These are phyloP conservation scores for Colletotrichum sp. DNA, from an alignment of 2,329 filamentous ascomycete species.

Conservation along the genomic window DNA sequence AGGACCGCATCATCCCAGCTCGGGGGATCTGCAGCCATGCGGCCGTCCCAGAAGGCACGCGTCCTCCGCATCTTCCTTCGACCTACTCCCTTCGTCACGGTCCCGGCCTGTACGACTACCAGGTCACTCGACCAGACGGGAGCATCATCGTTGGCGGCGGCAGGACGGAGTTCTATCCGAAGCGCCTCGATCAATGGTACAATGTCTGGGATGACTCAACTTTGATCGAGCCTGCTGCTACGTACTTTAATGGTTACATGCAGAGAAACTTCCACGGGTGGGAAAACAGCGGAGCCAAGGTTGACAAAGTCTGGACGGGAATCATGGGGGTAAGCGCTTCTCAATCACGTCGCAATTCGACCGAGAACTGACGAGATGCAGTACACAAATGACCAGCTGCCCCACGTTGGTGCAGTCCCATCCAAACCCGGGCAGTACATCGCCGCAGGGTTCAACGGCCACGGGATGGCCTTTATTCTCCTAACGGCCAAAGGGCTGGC, in stretches of 20 bases:
- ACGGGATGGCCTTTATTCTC: slow-evolving; percentile 55
- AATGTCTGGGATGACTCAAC: slow-evolving; percentile 45
- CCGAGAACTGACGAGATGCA: slow-evolving; percentile 37
- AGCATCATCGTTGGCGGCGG: slow-evolving; percentile 49
- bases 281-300: slow-evolving; percentile 44
- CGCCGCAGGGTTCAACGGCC: slow-evolving; percentile 54
- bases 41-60: slow-evolving; percentile 22
- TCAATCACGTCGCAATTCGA: background rate
- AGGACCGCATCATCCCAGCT: slow-evolving; percentile 65
- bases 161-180: slow-evolving; percentile 17
- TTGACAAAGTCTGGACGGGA: slow-evolving; percentile 43
- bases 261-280: slow-evolving; percentile 49
- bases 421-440: slow-evolving; percentile 44
- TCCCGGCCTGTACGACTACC: slow-evolving; percentile 35
- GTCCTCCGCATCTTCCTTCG: slow-evolving; percentile 24
- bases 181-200: slow-evolving; percentile 40
- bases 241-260: slow-evolving; percentile 52
- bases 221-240: slow-evolving; percentile 40
- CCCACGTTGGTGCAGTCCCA: slow-evolving; percentile 35
- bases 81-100: slow-evolving; percentile 30
- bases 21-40: slow-evolving; percentile 50
- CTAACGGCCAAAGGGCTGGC: slow-evolving; percentile 43
- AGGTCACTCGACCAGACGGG: slow-evolving; percentile 48
- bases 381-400: slow-evolving; percentile 9
- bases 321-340: slow-evolving; percentile 33